Evolutionary conservation across 352 stramenopile species (phyloP).

Genomic region (Pythium myriotylum): DNA sequence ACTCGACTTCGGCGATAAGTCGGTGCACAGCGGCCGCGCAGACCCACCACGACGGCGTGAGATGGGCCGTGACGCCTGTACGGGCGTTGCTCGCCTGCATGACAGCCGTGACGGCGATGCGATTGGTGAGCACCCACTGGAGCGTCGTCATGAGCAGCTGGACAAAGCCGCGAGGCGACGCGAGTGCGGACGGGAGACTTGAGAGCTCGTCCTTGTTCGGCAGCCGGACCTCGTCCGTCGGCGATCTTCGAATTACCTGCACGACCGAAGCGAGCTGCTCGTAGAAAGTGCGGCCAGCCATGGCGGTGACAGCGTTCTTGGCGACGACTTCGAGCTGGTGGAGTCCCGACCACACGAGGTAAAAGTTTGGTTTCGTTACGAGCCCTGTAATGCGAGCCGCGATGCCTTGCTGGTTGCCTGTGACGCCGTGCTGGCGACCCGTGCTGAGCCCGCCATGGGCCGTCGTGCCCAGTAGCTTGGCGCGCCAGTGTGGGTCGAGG

Average conservation of each 20-base stretch:
- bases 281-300: constrained; percentile 58
- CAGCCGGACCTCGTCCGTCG: constrained; percentile 5
- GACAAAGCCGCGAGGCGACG: constrained; percentile 43
- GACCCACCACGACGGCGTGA: constrained; percentile 64
- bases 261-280: constrained; percentile 53
- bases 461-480: constrained; percentile 56
- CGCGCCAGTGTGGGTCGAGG: constrained; percentile 51
- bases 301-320: constrained; percentile 48
- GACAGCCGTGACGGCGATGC: constrained; percentile 29
- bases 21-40: constrained; percentile 48
- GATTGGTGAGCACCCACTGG: constrained; percentile 59
- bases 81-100: constrained; percentile 21
- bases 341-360: constrained; percentile 61
- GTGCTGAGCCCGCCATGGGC: constrained; percentile 44
- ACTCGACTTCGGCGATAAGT: constrained; percentile 57
- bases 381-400: constrained; percentile 44
- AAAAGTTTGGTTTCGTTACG: constrained; percentile 51
- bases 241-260: constrained; percentile 35
- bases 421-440: constrained; percentile 44
- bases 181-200: constrained; percentile 36
- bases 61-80: constrained; percentile 24
- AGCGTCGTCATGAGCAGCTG: constrained; percentile 43
- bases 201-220: constrained; percentile 40
- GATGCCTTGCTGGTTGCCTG: constrained; percentile 49
- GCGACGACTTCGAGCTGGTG: constrained; percentile 64